phyloP scores from a whole-genome alignment of 2,329 filamentous ascomycete genomes.

The Nothomitra cinnamomea region DNA sequence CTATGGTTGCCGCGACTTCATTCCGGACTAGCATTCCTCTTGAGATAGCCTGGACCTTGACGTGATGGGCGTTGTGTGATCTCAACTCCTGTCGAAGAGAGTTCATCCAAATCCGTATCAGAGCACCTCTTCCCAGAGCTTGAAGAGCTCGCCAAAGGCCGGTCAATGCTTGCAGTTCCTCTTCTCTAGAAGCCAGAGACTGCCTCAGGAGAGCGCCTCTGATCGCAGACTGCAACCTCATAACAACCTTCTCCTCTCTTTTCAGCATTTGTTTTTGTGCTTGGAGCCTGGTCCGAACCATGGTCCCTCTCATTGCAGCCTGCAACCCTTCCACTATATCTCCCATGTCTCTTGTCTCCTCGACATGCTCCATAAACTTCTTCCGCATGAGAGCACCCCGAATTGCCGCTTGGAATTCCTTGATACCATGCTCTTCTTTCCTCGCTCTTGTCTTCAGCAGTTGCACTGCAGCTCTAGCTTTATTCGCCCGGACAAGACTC shows the following conservation, averaged over 20 bases:
- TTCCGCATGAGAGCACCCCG: slow-evolving; percentile 50
- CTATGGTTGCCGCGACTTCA: slow-evolving; percentile 32
- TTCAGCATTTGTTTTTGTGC: slow-evolving; percentile 39
- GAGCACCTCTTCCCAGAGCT: slow-evolving; percentile 24
- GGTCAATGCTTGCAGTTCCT: slow-evolving; percentile 26
- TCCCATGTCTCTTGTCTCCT: slow-evolving; percentile 36
- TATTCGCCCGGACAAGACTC: slow-evolving; percentile 57
- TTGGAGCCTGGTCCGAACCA: slow-evolving; percentile 40
- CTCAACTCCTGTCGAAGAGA: slow-evolving; percentile 20
- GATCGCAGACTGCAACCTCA: slow-evolving; percentile 46
- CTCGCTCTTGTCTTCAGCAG: slow-evolving; percentile 22
- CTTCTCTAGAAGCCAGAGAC: slow-evolving; percentile 24
- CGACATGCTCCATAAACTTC: slow-evolving; percentile 36
- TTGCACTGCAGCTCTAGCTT: slow-evolving; percentile 15
- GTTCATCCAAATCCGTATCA: slow-evolving; percentile 22
- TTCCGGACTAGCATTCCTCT: slow-evolving; percentile 44
- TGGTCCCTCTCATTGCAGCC: slow-evolving; percentile 44
- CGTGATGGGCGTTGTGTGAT: slow-evolving; percentile 24
- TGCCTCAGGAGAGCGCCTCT: slow-evolving; percentile 49
- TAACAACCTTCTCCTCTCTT: slow-evolving; percentile 33
- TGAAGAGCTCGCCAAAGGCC: slow-evolving; percentile 18
- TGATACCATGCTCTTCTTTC: slow-evolving; percentile 26
- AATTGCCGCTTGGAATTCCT: slow-evolving; percentile 35
- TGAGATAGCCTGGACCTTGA: slow-evolving; percentile 45
- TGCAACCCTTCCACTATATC: slow-evolving; percentile 39